These are phyloP conservation scores for Diaporthe citri DNA, from an alignment of 2,329 filamentous ascomycete species.

Conservation along the genomic window DNA sequence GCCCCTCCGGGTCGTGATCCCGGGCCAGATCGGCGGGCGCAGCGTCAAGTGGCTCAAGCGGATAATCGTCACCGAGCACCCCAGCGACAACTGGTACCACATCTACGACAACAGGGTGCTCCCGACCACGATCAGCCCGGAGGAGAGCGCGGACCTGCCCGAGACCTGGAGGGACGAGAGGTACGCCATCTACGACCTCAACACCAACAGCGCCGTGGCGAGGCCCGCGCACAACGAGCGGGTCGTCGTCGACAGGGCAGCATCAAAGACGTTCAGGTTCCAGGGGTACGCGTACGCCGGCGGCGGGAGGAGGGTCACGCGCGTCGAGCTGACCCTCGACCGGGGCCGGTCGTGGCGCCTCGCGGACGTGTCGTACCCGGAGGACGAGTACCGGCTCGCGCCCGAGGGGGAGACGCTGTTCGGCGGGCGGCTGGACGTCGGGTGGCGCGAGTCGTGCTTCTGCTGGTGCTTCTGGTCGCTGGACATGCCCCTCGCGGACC, in stretches of 20 bases:
- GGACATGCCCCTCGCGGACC: constrained; percentile 71
- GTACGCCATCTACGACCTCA: constrained; percentile 94
- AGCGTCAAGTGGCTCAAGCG: constrained; percentile 94
- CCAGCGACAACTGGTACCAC: constrained; percentile 95
- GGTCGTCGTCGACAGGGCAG: constrained; percentile 44
- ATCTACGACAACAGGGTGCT: constrained; percentile 93
- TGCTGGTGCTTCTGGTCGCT: constrained; percentile 95
- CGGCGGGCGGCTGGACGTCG: constrained; percentile 83
- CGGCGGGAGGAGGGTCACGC: constrained; percentile 84
- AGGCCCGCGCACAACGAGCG: constrained; percentile 84
- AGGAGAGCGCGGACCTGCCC: constrained; percentile 79
- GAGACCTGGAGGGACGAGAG: constrained; percentile 90
- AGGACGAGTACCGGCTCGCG: constrained; percentile 81
- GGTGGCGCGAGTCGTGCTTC: constrained; percentile 84
- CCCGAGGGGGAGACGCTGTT: constrained; percentile 74
- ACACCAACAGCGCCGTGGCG: constrained; percentile 85
- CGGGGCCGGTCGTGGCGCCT: constrained; percentile 85
- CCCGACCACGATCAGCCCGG: constrained; percentile 87
- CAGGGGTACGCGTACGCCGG: constrained; percentile 91
- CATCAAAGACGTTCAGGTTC: constrained; percentile 67
- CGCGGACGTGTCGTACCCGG: constrained; percentile 83
- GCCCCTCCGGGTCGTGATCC: constrained; percentile 85
- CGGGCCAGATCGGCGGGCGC: constrained; percentile 90
- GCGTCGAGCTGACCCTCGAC: constrained; percentile 87
- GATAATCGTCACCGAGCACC: constrained; percentile 80